Evolutionary conservation across 2,329 filamentous ascomycete genomes (phyloP), one percentile per base, ranked within the genome.

Genomic region (Diaporthe nobilis): DNA sequence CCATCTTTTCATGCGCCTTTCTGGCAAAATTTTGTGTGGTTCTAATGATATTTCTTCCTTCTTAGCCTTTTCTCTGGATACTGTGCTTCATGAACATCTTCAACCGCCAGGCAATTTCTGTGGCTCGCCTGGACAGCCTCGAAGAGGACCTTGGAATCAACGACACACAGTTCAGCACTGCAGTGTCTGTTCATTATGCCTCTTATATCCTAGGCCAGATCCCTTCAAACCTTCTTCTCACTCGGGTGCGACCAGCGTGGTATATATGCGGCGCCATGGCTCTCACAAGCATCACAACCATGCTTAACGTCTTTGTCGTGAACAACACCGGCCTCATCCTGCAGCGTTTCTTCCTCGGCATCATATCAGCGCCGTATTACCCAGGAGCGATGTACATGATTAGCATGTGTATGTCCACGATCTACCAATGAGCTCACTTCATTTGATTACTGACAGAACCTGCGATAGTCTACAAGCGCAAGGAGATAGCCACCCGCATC

Each of bases 381-480:
- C 82, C 81, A 0, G 82, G 83, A 34, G 82, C 80, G 2, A 73
- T 92, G 20, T 92, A 90, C 82, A 90, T 89, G 75, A 84, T 92
- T 15, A 85, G 65, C 65, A 17, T 53, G 65, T 68, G 65, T 68
- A 68, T 6, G 47, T 68, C 2, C 13, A 2, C 15, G 8, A 7
- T 9, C 0, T 15, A 22, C 10, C 20, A 20, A 12, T 1, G 6
- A 1, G 4, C 2, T 1, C 7, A 4, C 15, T 12, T 9, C 1
- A 28, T 0, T 1, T 31, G 22, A 28, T 3, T 12, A 15, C 65
- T 53, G 8, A 68, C 15, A 7, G 22, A 39, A 17, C 0, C 12
- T 34, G 4, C 83, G 3, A 83, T 83, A 67, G 93, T 92, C 90
- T 94, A 94, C 79, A 93, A 91, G 0, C 87, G 92, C 22, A 90